Conservation (phyloP, 164 flowering plant species). For the Stephania japonica region DNA sequence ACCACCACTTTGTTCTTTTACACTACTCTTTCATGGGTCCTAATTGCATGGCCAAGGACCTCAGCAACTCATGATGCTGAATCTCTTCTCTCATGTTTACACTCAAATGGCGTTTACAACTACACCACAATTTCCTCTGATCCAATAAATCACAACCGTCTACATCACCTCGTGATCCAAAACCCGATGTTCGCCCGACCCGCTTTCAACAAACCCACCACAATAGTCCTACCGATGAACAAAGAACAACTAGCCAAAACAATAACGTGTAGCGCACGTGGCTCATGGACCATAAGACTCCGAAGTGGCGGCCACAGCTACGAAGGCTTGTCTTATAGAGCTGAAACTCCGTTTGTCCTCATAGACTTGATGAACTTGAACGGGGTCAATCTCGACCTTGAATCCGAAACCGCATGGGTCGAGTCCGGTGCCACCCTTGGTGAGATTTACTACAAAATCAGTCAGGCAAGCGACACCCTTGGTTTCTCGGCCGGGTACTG, state of each 20-base stretch:
- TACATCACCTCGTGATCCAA: constrained; percentile 11
- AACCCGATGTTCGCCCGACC: constrained; percentile 12
- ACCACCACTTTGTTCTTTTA: too few species aligned
- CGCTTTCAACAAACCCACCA: background rate
- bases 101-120: background rate
- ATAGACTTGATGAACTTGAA: constrained; percentile 19
- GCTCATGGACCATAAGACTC: constrained; percentile 13
- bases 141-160: background rate
- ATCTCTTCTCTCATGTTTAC: background rate
- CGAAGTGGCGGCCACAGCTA: constrained; percentile 21
- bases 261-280: constrained; percentile 5
- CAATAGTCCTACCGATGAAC: constrained; percentile 5
- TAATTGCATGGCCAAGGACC: too few species aligned
- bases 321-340: constrained; percentile 19
- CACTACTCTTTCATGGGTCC: too few species aligned
- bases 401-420: constrained; percentile 20
- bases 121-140: background rate
- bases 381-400: constrained; percentile 6
- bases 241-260: constrained; percentile 7
- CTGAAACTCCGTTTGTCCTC: constrained; percentile 16
- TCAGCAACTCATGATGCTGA: too few species aligned
- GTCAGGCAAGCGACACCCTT: background rate
- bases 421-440: constrained; percentile 16
- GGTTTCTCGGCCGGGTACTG: constrained; percentile 6
- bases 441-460: constrained; percentile 1